Conservation (phyloP, 352 stramenopile genomes). For the Globisporangium parvum region DNA sequence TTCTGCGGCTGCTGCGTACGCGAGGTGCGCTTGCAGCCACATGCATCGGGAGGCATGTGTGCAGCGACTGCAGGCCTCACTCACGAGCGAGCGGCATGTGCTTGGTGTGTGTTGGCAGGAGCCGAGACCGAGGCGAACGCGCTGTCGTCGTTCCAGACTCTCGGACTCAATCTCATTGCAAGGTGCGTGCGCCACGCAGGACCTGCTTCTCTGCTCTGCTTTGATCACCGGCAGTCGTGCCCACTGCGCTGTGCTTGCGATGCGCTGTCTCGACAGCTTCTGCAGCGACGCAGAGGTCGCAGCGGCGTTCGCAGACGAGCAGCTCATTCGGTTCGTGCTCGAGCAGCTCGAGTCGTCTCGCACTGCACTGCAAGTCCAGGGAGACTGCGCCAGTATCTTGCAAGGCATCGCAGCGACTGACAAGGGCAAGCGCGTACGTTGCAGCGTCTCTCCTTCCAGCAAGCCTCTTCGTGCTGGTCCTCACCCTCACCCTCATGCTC, state of each 20-base stretch:
- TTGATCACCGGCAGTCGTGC: background rate
- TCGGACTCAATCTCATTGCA: conserved; percentile 78
- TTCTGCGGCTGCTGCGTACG: conserved; percentile 71
- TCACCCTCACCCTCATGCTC: too few relatives aligned
- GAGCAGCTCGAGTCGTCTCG: conserved; percentile 35
- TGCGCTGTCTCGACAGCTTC: conserved; percentile 32
- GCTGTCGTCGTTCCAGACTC: conserved; percentile 66
- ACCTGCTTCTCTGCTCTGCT: too few relatives aligned
- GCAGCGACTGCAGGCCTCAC: background rate
- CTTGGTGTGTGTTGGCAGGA: conserved; percentile 21
- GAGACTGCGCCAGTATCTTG: conserved; percentile 52
- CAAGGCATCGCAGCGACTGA: conserved; percentile 34
- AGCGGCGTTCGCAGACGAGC: conserved; percentile 54
- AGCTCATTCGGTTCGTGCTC: conserved; percentile 47
- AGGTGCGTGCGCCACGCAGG: conserved; percentile 26
- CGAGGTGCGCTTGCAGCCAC: conserved; percentile 27
- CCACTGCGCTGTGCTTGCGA: background rate
- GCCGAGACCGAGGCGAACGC: conserved; percentile 29
- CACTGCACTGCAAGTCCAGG: conserved; percentile 18
- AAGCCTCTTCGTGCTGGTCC: too few relatives aligned
- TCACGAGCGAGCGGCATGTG: background rate
- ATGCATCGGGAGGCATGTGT: background rate
- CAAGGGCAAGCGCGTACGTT: conserved; percentile 38
- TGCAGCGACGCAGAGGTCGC: conserved; percentile 47
- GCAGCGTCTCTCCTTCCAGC: too few relatives aligned